phyloP scores from a whole-genome alignment of 805 yeast species.

The Wickerhamomyces strasburgensis region DNA sequence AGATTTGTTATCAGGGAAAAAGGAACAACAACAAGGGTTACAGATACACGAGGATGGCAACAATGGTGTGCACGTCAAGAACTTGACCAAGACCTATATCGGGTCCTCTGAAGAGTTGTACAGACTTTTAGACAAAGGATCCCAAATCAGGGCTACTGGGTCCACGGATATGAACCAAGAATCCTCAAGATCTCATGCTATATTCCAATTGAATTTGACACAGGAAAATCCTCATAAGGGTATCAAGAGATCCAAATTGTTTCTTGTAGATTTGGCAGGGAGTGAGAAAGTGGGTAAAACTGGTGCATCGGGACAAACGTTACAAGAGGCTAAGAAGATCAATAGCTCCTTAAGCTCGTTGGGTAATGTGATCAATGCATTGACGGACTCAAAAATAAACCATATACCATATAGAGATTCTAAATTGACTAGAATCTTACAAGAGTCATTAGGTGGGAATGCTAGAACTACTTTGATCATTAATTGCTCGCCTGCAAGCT shows the following conservation, averaged over 20 bases:
- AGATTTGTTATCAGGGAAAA: constrained; percentile 54
- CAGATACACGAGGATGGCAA: constrained; percentile 59
- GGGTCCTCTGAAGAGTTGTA: constrained; percentile 54
- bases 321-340: constrained; percentile 82
- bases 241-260: constrained; percentile 57
- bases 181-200: constrained; percentile 77
- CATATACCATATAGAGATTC: constrained; percentile 78
- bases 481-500: constrained; percentile 61
- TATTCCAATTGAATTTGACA: constrained; percentile 62
- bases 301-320: constrained; percentile 67
- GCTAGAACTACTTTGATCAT: constrained; percentile 70
- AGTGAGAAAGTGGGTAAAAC: constrained; percentile 76
- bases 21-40: constrained; percentile 24
- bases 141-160: constrained; percentile 48
- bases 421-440: constrained; percentile 69
- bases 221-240: constrained; percentile 58
- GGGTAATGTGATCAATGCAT: constrained; percentile 75
- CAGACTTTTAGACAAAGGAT: constrained; percentile 54
- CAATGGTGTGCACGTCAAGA: constrained; percentile 66
- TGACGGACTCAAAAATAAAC: constrained; percentile 61
- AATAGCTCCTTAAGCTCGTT: constrained; percentile 73
- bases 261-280: constrained; percentile 82
- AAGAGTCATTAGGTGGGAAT: constrained; percentile 80
- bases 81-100: constrained; percentile 60
- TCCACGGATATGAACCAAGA: constrained; percentile 67